These are phyloP conservation scores for Tetrastigma voinierianum DNA, from an alignment of 164 flowering plant genomes.

Conservation along the genomic window DNA sequence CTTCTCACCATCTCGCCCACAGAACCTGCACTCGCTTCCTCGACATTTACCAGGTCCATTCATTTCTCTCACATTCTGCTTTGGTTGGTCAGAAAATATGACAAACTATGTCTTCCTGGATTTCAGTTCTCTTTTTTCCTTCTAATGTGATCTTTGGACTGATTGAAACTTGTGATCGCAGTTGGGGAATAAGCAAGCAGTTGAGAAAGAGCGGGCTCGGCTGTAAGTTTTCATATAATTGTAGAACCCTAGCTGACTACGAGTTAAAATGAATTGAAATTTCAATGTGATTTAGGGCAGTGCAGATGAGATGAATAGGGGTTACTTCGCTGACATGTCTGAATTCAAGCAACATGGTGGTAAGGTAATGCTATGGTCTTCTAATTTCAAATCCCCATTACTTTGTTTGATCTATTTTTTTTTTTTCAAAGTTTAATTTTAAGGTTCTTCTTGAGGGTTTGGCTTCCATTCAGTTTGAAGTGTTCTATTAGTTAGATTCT, in stretches of 20 bases:
- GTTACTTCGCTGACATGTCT: constrained; percentile 80
- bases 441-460: neutral
- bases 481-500: neutral
- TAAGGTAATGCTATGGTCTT: constrained; percentile 49
- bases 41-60: constrained; percentile 67
- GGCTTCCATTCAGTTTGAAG: neutral
- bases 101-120: neutral
- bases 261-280: neutral
- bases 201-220: constrained; percentile 83
- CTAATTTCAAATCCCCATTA: neutral
- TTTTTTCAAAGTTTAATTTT: neutral
- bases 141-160: neutral
- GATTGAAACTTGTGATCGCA: constrained; percentile 19
- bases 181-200: constrained; percentile 67
- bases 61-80: neutral
- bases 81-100: neutral
- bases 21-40: constrained; percentile 62
- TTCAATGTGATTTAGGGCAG: constrained; percentile 57
- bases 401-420: neutral
- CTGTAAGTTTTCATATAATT: constrained; percentile 48
- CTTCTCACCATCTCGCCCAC: constrained; percentile 28
- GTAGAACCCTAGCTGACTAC: neutral
- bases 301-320: constrained; percentile 90
- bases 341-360: constrained; percentile 92
- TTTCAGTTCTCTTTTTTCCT: neutral